These are phyloP conservation scores for Fraxinus baroniana DNA, from an alignment of 305 asterid species.

Conservation along the genomic window DNA sequence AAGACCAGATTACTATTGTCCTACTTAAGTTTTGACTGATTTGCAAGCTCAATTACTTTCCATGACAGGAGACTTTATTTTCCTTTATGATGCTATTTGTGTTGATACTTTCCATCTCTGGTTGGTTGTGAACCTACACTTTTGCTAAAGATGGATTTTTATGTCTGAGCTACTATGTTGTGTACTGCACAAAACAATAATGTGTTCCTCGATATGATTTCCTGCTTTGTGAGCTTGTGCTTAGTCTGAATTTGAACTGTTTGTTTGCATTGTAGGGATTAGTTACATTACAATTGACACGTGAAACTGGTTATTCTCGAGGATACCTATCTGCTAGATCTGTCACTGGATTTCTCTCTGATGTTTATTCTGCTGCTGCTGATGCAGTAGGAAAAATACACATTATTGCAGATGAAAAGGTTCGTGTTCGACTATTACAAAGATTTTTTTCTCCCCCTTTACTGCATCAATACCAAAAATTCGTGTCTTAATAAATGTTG, in stretches of 20 bases:
- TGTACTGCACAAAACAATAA: not conserved
- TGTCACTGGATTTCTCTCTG: slow-evolving; percentile 86
- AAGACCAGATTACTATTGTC: not conserved
- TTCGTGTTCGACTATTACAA: slow-evolving; percentile 24
- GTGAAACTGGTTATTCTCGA: slow-evolving; percentile 56
- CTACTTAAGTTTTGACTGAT: not conserved
- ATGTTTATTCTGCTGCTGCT: slow-evolving; percentile 86
- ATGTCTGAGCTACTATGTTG: not conserved
- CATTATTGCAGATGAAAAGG: slow-evolving; percentile 73
- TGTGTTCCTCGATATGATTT: not conserved
- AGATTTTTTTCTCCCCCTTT: not conserved
- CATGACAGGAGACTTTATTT: not conserved
- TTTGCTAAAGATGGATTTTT: not conserved
- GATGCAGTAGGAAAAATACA: slow-evolving; percentile 87
- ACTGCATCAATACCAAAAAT: not conserved
- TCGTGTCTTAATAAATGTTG: not conserved
- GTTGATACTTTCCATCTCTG: not conserved
- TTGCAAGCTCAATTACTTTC: not conserved
- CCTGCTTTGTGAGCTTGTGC: not conserved
- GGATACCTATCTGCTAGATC: slow-evolving; percentile 85
- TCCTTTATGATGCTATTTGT: not conserved
- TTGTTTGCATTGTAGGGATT: slow-evolving; percentile 60
- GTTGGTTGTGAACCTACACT: not conserved
- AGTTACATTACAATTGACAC: slow-evolving; percentile 77
- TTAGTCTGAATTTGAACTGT: slow-evolving; percentile 10